These are phyloP conservation scores for Phialophora verrucosa DNA, from an alignment of 2,329 filamentous ascomycete species.

Conservation along the genomic window DNA sequence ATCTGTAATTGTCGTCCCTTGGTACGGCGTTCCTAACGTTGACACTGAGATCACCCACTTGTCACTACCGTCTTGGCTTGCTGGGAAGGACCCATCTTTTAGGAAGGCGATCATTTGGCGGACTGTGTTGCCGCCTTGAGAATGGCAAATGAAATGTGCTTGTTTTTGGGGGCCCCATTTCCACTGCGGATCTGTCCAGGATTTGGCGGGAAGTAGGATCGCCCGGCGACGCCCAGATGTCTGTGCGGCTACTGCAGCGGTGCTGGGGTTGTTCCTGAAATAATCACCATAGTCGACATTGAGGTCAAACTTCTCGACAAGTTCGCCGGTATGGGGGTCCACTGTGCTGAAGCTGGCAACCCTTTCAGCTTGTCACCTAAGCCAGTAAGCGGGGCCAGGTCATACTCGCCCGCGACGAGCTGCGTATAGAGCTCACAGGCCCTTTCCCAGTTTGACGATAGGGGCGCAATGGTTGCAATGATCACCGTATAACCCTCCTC, in stretches of 20 bases:
- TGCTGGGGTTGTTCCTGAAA: neutral
- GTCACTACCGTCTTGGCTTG: neutral
- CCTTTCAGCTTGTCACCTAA: neutral
- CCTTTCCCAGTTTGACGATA: neutral
- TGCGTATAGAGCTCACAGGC: neutral
- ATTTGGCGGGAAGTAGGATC: neutral
- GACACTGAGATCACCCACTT: neutral
- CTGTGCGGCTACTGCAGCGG: neutral
- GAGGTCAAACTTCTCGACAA: neutral
- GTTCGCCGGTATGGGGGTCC: neutral
- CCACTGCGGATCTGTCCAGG: neutral
- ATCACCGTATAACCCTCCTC: neutral
- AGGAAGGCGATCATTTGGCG: neutral
- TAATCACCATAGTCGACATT: neutral
- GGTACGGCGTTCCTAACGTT: neutral
- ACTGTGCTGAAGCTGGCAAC: neutral
- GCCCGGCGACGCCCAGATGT: neutral
- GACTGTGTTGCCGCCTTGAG: neutral
- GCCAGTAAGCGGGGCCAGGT: neutral
- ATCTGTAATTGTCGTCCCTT: neutral
- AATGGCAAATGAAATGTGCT: constrained; percentile 2
- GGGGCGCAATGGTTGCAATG: neutral
- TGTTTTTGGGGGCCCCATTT: neutral
- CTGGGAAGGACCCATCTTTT: neutral
- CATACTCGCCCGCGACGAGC: neutral